Conservation (phyloP, 192 early-diverging fungal genomes). For the Gaertneriomyces semiglobifer region DNA sequence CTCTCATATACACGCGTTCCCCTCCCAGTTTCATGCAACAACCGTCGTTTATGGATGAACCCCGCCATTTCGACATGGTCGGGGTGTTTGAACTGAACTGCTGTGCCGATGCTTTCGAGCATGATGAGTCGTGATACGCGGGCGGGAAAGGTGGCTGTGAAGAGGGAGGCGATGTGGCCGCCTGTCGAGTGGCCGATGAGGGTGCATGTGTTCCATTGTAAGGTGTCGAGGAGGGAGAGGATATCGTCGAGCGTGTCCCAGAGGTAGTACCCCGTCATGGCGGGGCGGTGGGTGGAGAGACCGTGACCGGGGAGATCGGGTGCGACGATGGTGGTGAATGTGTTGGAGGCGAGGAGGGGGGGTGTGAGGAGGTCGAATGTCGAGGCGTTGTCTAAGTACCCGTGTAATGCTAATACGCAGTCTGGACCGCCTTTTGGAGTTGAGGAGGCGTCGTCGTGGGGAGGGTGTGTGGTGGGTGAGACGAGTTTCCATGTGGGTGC, state of each 20-base stretch:
- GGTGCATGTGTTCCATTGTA: conserved; percentile 23
- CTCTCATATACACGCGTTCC: conserved; percentile 21
- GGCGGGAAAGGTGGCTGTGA: conserved; percentile 34
- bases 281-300: conserved; percentile 12
- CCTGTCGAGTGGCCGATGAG: conserved; percentile 39
- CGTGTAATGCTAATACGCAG: conserved; percentile 12
- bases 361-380: conserved; percentile 24
- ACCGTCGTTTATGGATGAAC: conserved; percentile 14
- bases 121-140: conserved; percentile 30
- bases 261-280: conserved; percentile 27
- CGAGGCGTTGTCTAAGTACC: conserved; percentile 36
- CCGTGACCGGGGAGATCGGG: conserved; percentile 44
- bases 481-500: neutral
- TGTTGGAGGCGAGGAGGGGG: neutral
- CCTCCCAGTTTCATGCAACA: neutral
- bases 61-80: conserved; percentile 19
- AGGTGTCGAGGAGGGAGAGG: conserved; percentile 24
- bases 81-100: conserved; percentile 24
- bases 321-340: conserved; percentile 16
- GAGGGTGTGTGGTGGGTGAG: neutral
- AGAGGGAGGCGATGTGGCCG: conserved; percentile 32
- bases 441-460: neutral
- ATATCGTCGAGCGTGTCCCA: conserved; percentile 38
- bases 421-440: neutral
- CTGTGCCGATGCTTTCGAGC: conserved; percentile 41